Percentiles rank a stretch among this genome's conserved stretches.
These are phyloP conservation scores for Mrakia frigida DNA, from an alignment of 768 basidiomycete species.

Conservation along the genomic window DNA sequence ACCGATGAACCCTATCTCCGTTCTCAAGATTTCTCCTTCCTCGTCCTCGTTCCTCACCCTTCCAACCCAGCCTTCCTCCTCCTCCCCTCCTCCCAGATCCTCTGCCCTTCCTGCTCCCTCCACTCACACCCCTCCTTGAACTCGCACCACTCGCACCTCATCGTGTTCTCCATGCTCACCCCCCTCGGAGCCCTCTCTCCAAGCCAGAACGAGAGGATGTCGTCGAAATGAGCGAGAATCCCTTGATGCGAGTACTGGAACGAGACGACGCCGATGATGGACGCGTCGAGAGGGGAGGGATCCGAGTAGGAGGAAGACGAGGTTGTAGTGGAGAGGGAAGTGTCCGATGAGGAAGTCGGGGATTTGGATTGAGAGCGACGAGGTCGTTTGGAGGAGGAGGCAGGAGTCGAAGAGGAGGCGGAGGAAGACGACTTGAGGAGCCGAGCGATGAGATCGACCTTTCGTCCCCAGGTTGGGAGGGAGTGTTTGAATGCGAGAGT, in stretches of 20 bases:
- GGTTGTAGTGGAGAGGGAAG: not conserved
- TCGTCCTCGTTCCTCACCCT: not conserved
- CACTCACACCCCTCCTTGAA: slow-evolving; percentile 31
- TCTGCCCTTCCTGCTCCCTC: slow-evolving; percentile 20
- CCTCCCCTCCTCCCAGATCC: slow-evolving; percentile 21
- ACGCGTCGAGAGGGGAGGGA: not conserved
- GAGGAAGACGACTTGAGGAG: not conserved
- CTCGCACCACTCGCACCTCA: slow-evolving; percentile 27
- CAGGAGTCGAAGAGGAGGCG: not conserved
- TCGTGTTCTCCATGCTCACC: slow-evolving; percentile 10
- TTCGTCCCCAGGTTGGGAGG: not conserved
- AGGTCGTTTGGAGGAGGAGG: not conserved
- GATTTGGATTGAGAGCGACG: not conserved
- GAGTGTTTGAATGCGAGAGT: not conserved
- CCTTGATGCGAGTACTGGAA: not conserved
- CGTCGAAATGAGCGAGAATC: slow-evolving; percentile 6
- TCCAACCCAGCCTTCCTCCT: not conserved
- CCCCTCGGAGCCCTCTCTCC: slow-evolving; percentile 18
- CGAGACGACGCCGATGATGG: slow-evolving; percentile 22
- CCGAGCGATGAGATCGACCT: slow-evolving; percentile 15
- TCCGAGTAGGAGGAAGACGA: not conserved
- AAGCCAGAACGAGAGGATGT: slow-evolving; percentile 26
- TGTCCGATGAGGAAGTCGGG: not conserved
- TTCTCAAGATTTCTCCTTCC: too few species aligned
- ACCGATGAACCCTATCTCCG: too few species aligned